phyloP scores from a whole-genome alignment of 306 rosid species.

The Glycine tomentella region DNA sequence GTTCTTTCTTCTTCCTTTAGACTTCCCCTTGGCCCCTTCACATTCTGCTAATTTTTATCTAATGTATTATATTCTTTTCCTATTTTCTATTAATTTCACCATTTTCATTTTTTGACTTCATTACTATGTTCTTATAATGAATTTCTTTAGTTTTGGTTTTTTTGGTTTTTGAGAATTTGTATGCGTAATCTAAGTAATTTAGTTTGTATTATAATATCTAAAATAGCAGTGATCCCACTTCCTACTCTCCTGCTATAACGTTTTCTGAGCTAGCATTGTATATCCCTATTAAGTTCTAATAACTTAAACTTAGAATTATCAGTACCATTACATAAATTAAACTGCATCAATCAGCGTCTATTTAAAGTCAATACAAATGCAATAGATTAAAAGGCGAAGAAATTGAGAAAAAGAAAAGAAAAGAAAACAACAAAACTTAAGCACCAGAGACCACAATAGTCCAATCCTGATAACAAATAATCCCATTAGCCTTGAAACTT shows the following conservation, averaged over 20 bases:
- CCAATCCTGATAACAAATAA: background rate
- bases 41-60: background rate
- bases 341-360: background rate
- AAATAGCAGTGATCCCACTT: background rate
- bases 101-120: too few relatives aligned
- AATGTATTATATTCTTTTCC: too few relatives aligned
- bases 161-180: too few relatives aligned
- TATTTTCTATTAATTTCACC: too few relatives aligned
- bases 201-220: too few relatives aligned
- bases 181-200: too few relatives aligned
- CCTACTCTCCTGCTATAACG: background rate
- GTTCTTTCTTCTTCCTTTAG: background rate
- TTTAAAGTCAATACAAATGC: background rate
- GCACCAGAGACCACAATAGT: background rate
- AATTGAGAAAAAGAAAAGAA: background rate
- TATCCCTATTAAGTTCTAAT: background rate
- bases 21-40: background rate
- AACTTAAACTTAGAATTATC: background rate
- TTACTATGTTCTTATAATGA: too few relatives aligned
- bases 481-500: background rate
- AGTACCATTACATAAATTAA: background rate
- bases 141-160: too few relatives aligned
- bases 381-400: background rate
- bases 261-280: background rate
- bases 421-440: background rate